Conservation (phyloP, 148 eudicot species). For the Rhododendron molle region DNA sequence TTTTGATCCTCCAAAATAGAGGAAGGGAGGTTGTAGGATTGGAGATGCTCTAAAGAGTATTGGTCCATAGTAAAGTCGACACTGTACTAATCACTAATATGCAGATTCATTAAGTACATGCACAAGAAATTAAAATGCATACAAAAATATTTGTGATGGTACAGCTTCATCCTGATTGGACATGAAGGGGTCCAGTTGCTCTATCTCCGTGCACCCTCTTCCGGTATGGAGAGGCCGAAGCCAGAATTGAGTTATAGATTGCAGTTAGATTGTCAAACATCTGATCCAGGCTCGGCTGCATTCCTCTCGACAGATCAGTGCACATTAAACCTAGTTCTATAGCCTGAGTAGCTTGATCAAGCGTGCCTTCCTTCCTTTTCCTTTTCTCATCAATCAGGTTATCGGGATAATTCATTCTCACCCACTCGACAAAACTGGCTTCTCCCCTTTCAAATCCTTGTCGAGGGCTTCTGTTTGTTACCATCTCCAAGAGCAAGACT, state of each 20-base stretch:
- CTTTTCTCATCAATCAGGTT: conserved; percentile 23
- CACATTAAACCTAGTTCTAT: conserved; percentile 19
- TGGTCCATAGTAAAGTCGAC: background rate
- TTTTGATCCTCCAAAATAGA: too few relatives aligned
- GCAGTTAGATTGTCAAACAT: background rate
- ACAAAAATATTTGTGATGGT: background rate
- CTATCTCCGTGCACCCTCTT: background rate
- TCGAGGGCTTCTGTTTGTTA: conserved; percentile 23
- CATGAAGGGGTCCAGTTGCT: background rate
- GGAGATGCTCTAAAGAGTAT: background rate
- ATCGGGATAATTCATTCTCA: conserved; percentile 4
- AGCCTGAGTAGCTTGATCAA: conserved; percentile 13
- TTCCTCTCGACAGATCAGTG: background rate
- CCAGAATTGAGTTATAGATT: background rate
- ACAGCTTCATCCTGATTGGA: conserved; percentile 1
- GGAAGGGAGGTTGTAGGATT: too few relatives aligned
- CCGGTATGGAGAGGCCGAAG: background rate
- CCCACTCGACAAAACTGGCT: conserved; percentile 15
- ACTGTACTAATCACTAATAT: background rate
- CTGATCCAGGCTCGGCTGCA: conserved; percentile 20
- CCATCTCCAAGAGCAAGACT: conserved; percentile 29
- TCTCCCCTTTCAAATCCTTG: conserved; percentile 20
- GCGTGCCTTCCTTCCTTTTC: conserved; percentile 2
- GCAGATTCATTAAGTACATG: background rate
- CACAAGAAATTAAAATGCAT: background rate